Evolutionary conservation across 257 asterid genomes (phyloP).

Genomic region (Linderniella brevidens): DNA sequence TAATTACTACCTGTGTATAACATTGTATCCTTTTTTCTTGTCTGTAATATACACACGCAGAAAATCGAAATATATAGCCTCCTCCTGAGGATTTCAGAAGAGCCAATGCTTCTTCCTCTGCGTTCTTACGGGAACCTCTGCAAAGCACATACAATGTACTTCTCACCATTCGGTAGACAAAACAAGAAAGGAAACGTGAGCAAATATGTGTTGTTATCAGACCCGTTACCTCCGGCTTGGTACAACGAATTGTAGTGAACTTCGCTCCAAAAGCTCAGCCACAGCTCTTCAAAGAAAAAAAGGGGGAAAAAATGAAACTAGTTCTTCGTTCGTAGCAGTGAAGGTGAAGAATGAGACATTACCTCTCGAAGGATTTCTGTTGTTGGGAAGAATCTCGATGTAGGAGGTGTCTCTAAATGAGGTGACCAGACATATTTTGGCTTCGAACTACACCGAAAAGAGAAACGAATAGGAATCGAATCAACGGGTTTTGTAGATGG

Average conservation of each 20-base stretch:
- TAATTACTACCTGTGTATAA: no score
- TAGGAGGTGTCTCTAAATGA: constrained; percentile 80
- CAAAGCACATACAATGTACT: background rate
- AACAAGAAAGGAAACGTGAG: background rate
- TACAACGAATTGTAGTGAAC: constrained; percentile 79
- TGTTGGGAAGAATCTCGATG: constrained; percentile 58
- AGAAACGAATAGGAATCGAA: background rate
- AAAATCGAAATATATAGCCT: no score
- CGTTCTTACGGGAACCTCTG: constrained; percentile 61
- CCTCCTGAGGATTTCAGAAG: constrained; percentile 17
- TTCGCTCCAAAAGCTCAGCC: constrained; percentile 99
- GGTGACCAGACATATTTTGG: constrained; percentile 73
- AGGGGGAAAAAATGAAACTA: background rate
- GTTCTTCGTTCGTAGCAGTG: background rate
- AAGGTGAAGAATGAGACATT: background rate
- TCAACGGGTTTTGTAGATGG: background rate
- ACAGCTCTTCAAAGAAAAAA: constrained; percentile 31
- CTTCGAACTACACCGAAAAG: constrained; percentile 40
- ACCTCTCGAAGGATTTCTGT: constrained; percentile 1
- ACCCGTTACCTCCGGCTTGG: constrained; percentile 55
- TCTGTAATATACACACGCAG: no score
- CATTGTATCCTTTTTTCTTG: no score
- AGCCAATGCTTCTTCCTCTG: constrained; percentile 73
- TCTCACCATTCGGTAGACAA: background rate
- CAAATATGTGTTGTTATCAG: background rate